These are phyloP conservation scores for Eucalyptus erythrocorys DNA, from an alignment of 345 rosid species.

Conservation along the genomic window DNA sequence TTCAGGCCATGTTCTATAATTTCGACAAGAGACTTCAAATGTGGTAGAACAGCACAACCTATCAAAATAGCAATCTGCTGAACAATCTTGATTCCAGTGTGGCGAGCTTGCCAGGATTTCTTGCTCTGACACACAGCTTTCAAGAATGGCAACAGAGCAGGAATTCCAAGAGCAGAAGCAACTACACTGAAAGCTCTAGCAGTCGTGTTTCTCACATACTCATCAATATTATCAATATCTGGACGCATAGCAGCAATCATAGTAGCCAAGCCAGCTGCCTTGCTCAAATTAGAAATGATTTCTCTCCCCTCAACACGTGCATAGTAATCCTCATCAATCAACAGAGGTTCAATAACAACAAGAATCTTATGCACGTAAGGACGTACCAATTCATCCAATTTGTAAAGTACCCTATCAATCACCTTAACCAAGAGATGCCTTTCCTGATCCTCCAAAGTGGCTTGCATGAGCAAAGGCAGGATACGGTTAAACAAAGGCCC, in stretches of 20 bases:
- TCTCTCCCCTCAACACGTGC: conserved; percentile 99
- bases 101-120: conserved; percentile 99
- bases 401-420: conserved; percentile 86
- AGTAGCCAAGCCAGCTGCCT: conserved; percentile 98
- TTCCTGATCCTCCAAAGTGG: conserved; percentile 96
- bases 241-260: conserved; percentile 99
- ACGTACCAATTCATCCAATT: conserved; percentile 94
- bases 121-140: conserved; percentile 99
- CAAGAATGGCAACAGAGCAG: conserved; percentile 84
- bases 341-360: conserved; percentile 94
- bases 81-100: conserved; percentile 98
- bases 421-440: conserved; percentile 99
- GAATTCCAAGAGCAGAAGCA: conserved; percentile 97
- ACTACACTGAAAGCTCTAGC: conserved; percentile 99
- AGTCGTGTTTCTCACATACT: conserved; percentile 96
- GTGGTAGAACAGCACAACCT: conserved; percentile 98
- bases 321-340: conserved; percentile 99
- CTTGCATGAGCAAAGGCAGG: conserved; percentile 95
- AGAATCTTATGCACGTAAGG: conserved; percentile 97
- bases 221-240: conserved; percentile 96
- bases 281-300: conserved; percentile 93
- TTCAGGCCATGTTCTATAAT: conserved; percentile 90
- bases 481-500: conserved; percentile 88
- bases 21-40: conserved; percentile 84
- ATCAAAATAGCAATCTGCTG: conserved; percentile 98